These are phyloP conservation scores for Auriscalpium orientale DNA, from an alignment of 768 basidiomycete genomes.

Conservation along the genomic window DNA sequence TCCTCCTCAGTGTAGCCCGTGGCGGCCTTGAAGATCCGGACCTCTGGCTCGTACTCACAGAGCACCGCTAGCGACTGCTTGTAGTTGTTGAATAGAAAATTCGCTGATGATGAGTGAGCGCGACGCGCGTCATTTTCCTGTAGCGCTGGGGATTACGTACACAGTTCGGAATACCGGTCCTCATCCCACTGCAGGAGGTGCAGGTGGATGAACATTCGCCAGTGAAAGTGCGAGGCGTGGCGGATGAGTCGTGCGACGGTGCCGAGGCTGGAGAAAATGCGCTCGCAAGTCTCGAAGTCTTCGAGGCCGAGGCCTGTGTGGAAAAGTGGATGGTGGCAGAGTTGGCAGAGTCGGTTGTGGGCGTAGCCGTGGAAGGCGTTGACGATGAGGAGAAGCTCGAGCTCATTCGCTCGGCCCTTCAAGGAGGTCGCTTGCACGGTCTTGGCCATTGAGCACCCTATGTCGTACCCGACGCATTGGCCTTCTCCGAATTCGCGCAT, in stretches of 20 bases:
- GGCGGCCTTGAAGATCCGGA: not conserved
- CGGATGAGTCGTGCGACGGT: not conserved
- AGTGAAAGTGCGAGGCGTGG: not conserved
- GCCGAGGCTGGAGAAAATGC: not conserved
- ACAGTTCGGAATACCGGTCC: not conserved
- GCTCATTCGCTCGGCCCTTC: not conserved
- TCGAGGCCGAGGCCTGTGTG: not conserved
- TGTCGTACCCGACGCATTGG: not conserved
- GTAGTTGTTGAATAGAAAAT: not conserved
- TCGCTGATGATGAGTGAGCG: too few species aligned
- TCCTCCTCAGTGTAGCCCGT: not conserved
- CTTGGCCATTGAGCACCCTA: not conserved
- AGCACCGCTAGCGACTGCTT: not conserved
- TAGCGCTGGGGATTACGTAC: not conserved
- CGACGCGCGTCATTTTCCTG: too few species aligned
- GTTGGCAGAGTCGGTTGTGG: not conserved
- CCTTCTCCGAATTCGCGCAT: not conserved
- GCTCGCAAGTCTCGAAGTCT: not conserved
- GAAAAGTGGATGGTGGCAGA: not conserved
- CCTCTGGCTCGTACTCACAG: not conserved
- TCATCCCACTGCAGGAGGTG: not conserved
- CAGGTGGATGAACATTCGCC: not conserved
- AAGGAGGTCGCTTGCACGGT: not conserved
- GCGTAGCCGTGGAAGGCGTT: conserved; percentile 1
- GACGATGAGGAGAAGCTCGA: not conserved